phyloP scores from a whole-genome alignment of 306 rosid genomes.

The Castanopsis chinensis region DNA sequence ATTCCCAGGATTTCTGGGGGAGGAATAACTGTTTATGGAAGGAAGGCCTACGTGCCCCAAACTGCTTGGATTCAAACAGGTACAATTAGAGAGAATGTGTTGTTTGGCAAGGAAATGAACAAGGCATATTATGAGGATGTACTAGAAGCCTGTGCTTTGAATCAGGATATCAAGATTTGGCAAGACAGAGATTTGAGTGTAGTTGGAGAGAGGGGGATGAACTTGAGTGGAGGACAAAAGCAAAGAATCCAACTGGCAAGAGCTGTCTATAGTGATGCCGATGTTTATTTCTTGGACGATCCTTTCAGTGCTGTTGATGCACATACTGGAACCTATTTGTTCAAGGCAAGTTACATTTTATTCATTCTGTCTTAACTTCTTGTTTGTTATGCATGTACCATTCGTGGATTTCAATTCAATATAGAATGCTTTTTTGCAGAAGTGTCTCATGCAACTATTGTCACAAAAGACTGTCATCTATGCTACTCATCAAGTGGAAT shows the following conservation, averaged over 20 bases:
- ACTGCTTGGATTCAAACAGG: slow-evolving; percentile 96
- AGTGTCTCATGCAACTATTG: slow-evolving; percentile 74
- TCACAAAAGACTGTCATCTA: slow-evolving; percentile 78
- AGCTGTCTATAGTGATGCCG: slow-evolving; percentile 78
- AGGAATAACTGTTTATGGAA: slow-evolving; percentile 50
- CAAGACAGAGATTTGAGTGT: slow-evolving; percentile 58
- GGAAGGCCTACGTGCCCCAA: slow-evolving; percentile 81
- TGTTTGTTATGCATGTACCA: slow-evolving; percentile 7
- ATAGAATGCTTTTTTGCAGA: slow-evolving; percentile 48
- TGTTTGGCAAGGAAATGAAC: slow-evolving; percentile 75
- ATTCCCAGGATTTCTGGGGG: slow-evolving; percentile 70
- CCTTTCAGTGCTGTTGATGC: slow-evolving; percentile 98
- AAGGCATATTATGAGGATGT: slow-evolving; percentile 53
- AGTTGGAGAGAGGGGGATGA: slow-evolving; percentile 87
- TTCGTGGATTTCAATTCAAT: slow-evolving; percentile 2
- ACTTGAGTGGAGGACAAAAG: slow-evolving; percentile 91
- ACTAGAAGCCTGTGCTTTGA: slow-evolving; percentile 72
- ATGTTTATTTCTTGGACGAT: slow-evolving; percentile 80
- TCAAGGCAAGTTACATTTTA: slow-evolving; percentile 45
- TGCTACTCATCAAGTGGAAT: slow-evolving; percentile 88
- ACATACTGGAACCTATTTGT: slow-evolving; percentile 63
- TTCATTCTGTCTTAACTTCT: background rate
- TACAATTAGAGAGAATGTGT: slow-evolving; percentile 76
- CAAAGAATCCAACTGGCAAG: slow-evolving; percentile 90
- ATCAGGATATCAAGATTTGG: slow-evolving; percentile 74